phyloP scores from a whole-genome alignment of 768 basidiomycete species.

The Nevesoporus exiguus region DNA sequence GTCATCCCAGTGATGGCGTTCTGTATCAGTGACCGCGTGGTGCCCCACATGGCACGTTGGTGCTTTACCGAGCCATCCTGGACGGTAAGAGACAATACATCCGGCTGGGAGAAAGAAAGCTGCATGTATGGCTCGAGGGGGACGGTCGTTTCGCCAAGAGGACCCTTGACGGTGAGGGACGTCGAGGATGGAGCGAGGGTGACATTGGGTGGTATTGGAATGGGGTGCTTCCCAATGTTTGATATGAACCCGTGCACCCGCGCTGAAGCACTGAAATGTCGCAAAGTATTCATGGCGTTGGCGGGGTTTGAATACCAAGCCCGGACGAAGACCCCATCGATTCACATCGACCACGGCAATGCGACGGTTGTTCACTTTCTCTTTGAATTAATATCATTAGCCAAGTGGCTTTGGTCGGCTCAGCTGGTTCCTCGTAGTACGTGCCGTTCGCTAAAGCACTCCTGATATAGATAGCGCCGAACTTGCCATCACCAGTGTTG shows the following conservation, averaged over 20 bases:
- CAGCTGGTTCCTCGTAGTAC: slow-evolving; percentile 20
- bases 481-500: slow-evolving; percentile 19
- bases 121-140: slow-evolving; percentile 47
- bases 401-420: slow-evolving; percentile 27
- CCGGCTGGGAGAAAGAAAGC: slow-evolving; percentile 33
- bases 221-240: slow-evolving; percentile 60
- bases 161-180: slow-evolving; percentile 55
- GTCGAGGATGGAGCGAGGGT: slow-evolving; percentile 35
- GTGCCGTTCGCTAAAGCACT: not conserved
- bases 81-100: slow-evolving; percentile 37
- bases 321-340: no score
- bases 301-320: not conserved
- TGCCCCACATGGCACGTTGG: slow-evolving; percentile 94
- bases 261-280: slow-evolving; percentile 49
- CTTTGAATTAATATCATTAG: slow-evolving; percentile 24
- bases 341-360: not conserved
- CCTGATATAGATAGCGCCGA: slow-evolving; percentile 14
- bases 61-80: slow-evolving; percentile 65
- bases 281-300: slow-evolving; percentile 26
- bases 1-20: slow-evolving; percentile 92
- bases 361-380: slow-evolving; percentile 21
- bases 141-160: slow-evolving; percentile 49
- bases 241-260: slow-evolving; percentile 48
- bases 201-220: slow-evolving; percentile 50
- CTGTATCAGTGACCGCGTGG: slow-evolving; percentile 81